phyloP scores from a whole-genome alignment of 73 alveolate species.

The Loxodes magnus region DNA sequence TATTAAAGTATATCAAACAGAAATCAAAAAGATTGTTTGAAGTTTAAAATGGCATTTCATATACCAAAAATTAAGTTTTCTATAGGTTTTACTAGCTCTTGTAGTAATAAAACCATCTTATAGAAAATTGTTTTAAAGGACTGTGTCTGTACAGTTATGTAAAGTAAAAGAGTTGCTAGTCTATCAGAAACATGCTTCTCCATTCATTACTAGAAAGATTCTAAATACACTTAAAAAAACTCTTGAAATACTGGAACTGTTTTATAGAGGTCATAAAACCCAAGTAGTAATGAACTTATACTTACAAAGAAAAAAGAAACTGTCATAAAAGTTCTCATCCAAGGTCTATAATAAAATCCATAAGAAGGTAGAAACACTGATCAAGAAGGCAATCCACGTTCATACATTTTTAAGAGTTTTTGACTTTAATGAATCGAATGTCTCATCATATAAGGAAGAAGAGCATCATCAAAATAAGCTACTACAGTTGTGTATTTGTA shows the following conservation, averaged over 20 bases:
- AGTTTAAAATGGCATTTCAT: not conserved
- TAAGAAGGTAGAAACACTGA: slow-evolving; percentile 12
- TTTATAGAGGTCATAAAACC: slow-evolving; percentile 9
- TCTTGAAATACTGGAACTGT: slow-evolving; percentile 2
- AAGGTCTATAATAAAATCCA: slow-evolving; percentile 8
- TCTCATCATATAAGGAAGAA: slow-evolving; percentile 2
- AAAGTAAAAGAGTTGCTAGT: not conserved
- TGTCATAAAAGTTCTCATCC: slow-evolving; percentile 8
- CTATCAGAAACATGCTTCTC: not conserved
- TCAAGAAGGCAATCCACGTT: slow-evolving; percentile 16
- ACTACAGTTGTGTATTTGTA: slow-evolving; percentile 4
- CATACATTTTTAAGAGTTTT: slow-evolving; percentile 5
- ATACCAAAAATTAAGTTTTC: not conserved
- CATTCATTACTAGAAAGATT: not conserved
- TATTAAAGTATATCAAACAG: too few species aligned
- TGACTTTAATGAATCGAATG: not conserved
- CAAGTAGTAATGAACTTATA: slow-evolving; percentile 3
- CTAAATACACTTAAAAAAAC: too few species aligned
- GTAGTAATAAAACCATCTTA: not conserved
- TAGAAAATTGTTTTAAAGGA: not conserved
- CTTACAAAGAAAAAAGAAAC: not conserved
- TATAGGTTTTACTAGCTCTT: not conserved
- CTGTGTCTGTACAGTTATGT: too few species aligned
- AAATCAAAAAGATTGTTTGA: too few species aligned
- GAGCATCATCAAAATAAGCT: slow-evolving; percentile 12